Conservation (phyloP, 1,284 basidiomycete species). For the Heterobasidion irregulare region DNA sequence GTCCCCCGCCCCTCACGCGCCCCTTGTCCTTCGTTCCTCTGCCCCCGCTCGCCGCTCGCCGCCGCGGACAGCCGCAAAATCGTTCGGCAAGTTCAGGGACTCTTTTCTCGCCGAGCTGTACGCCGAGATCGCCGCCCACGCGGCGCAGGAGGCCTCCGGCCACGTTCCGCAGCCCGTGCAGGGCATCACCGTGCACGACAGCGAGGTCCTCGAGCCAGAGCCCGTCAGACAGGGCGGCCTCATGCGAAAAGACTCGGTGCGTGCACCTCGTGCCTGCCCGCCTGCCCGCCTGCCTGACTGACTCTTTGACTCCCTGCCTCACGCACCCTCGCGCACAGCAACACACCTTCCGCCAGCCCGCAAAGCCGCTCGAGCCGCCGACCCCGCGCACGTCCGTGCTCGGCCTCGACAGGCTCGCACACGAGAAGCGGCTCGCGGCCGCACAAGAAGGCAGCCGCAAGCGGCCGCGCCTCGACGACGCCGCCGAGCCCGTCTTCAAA, state of each 20-base stretch:
- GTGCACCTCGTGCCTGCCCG: conserved; percentile 16
- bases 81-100: conserved; percentile 82
- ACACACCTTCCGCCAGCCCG: conserved; percentile 73
- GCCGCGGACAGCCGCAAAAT: conserved; percentile 48
- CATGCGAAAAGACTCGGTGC: conserved; percentile 57
- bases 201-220: conserved; percentile 77
- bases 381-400: conserved; percentile 71
- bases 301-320: too few relatives aligned
- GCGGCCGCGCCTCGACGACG: conserved; percentile 53
- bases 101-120: conserved; percentile 51
- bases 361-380: conserved; percentile 61
- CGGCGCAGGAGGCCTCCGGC: conserved; percentile 54
- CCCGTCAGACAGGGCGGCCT: conserved; percentile 70
- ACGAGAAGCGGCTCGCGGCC: conserved; percentile 67
- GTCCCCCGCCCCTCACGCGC: too few relatives aligned
- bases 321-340: conserved; percentile 37
- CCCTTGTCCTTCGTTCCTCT: background rate
- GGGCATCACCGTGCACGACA: conserved; percentile 74
- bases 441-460: conserved; percentile 52
- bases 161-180: conserved; percentile 46
- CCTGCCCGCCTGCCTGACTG: background rate
- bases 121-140: conserved; percentile 51
- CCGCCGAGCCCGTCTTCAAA: conserved; percentile 72
- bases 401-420: conserved; percentile 81
- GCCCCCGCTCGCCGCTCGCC: background rate